Base-by-base conservation (phyloP, 768 basidiomycete species). In the Serpula lacrymans region DNA sequence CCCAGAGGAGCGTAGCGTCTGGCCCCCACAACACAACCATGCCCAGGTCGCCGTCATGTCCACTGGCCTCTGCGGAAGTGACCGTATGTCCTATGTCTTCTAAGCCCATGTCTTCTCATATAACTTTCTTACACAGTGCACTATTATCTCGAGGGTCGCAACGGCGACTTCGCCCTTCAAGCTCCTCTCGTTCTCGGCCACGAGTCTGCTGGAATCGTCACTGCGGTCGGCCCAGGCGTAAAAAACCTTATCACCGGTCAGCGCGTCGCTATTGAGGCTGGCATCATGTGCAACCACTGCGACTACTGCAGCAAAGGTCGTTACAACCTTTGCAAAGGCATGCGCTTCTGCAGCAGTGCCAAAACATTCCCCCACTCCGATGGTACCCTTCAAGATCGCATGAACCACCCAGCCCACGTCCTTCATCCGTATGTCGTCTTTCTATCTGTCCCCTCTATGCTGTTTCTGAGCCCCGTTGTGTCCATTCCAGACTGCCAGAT, bases 331-430 rank as follows among this genome's bases (percentile, higher is more conserved):
- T 98, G 94, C 75, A 82, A 82, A 46, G 69, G 72, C 50, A 80
- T 98, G 81, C 79, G 88, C 50, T 98, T 97, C 69, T 87, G 86
- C 50, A 83, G 80, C 47, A 86, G 82, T 44, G 94, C 94, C 31
- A 86, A 93, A 58, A 88, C 88, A 18, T 92, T 84, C 62, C 94
- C 94, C 37, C 94, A 98, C 58, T 72, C 84, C 21, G 94, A 98
- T 52, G 94, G 94, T 6, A 95, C 92, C 9, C 77, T 98, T 23
- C 88, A 92, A 60, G 76, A 79, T 36, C 70, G 74, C 48, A 88
- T 97, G 76, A 91, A 89, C 63, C 93, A 95, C 62, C 94, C 92
- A 13, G 84, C 80, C 0, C 74, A 84, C 49, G 78, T 89, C 41
- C 75, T 94, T 37, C 88, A 94, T 64, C 88, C 88, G 89, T 93